Conservation (phyloP, 176 grass and related monocot species). For the Avena sativa region DNA sequence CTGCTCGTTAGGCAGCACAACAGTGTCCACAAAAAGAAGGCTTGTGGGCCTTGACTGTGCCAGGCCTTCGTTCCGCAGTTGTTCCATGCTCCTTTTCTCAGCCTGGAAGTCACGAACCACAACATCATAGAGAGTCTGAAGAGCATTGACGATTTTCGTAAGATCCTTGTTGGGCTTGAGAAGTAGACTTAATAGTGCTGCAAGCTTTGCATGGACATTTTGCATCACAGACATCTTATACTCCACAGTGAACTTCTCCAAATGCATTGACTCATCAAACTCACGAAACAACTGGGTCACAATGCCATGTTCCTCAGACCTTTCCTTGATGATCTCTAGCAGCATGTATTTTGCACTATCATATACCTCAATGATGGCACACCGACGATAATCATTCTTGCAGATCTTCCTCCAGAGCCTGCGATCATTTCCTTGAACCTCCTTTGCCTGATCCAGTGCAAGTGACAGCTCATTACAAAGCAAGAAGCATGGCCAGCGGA, state of each 20-base stretch:
- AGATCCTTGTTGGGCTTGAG: conserved; percentile 66
- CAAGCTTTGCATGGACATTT: conserved; percentile 66
- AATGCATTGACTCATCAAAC: conserved; percentile 68
- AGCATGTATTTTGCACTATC: conserved; percentile 83
- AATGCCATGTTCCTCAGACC: conserved; percentile 70
- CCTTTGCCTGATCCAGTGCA: conserved; percentile 87
- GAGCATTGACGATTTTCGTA: conserved; percentile 76
- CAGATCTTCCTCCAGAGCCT: conserved; percentile 87
- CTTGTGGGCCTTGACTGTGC: conserved; percentile 59
- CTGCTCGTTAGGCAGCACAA: conserved; percentile 68
- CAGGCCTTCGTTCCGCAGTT: conserved; percentile 73
- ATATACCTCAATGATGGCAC: conserved; percentile 87
- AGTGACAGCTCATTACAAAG: conserved; percentile 87
- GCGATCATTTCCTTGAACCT: conserved; percentile 57
- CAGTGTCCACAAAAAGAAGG: conserved; percentile 81
- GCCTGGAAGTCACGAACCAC: conserved; percentile 78
- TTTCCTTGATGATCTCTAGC: conserved; percentile 70
- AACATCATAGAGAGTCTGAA: conserved; percentile 90
- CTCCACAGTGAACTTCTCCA: conserved; percentile 76
- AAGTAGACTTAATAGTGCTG: conserved; percentile 59
- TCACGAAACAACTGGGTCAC: conserved; percentile 63
- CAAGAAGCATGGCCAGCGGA: conserved; percentile 96
- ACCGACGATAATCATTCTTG: conserved; percentile 93
- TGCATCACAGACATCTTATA: conserved; percentile 73
- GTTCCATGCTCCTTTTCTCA: conserved; percentile 80